These are phyloP conservation scores for Phytopythium mirpurense DNA, from an alignment of 352 stramenopile species.

Conservation along the genomic window DNA sequence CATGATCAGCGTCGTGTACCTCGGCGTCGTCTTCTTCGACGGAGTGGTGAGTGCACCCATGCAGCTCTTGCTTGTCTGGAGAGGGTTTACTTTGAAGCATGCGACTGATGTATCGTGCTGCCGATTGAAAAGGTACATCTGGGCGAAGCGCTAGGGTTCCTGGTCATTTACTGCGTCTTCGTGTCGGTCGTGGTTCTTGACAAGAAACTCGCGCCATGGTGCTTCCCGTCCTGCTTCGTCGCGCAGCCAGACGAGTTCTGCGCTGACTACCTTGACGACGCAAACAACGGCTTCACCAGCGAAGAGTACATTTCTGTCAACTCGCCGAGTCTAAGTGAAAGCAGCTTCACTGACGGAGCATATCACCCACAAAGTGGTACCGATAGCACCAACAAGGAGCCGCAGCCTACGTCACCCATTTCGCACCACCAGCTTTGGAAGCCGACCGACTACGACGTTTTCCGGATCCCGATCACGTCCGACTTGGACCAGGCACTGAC, in stretches of 20 bases:
- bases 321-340: conserved; percentile 13
- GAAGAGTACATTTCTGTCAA: conserved; percentile 18
- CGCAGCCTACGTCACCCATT: not conserved
- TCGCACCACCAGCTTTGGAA: conserved; percentile 9
- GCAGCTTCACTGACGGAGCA: conserved; percentile 17
- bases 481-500: conserved; percentile 51
- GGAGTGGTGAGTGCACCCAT: conserved; percentile 21
- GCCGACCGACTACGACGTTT: conserved; percentile 25
- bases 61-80: not conserved
- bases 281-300: conserved; percentile 17
- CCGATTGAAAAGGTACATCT: conserved; percentile 34
- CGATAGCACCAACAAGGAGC: not conserved
- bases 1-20: conserved; percentile 58
- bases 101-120: not conserved
- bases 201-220: conserved; percentile 26
- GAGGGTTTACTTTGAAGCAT: too few species aligned
- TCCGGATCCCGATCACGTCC: conserved; percentile 27
- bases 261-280: conserved; percentile 8
- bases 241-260: conserved; percentile 13
- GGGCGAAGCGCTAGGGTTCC: conserved; percentile 57
- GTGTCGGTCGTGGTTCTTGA: conserved; percentile 60
- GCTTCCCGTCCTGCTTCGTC: conserved; percentile 16
- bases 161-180: conserved; percentile 67
- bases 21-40: conserved; percentile 69
- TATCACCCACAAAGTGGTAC: not conserved